phyloP scores from a whole-genome alignment of 2,329 filamentous ascomycete genomes.

The Huntiella moniliformis region DNA sequence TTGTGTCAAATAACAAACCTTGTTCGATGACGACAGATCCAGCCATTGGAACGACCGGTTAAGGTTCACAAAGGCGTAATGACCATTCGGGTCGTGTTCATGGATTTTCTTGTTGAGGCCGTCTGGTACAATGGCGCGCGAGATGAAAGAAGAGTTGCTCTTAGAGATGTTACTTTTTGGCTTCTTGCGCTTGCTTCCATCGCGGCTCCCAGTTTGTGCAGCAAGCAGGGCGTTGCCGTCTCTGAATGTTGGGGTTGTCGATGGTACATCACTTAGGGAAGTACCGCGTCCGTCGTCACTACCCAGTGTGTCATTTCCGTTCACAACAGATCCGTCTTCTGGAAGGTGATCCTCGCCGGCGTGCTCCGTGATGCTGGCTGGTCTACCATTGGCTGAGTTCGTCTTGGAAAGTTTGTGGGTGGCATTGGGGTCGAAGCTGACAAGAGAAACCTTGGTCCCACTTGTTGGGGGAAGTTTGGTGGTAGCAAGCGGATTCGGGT shows the following conservation, averaged over 20 bases:
- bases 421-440: conserved; percentile 47
- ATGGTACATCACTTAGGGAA: conserved; percentile 32
- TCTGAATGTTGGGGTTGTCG: conserved; percentile 51
- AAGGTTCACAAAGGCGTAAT: conserved; percentile 88
- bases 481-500: conserved; percentile 81
- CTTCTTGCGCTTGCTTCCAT: conserved; percentile 70
- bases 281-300: conserved; percentile 37
- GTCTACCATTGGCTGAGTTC: conserved; percentile 27
- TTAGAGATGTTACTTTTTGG: conserved; percentile 98
- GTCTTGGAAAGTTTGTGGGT: conserved; percentile 35
- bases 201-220: conserved; percentile 37
- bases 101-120: conserved; percentile 56
- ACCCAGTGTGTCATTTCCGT: conserved; percentile 22
- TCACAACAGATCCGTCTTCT: neutral
- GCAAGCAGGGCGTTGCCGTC: conserved; percentile 60
- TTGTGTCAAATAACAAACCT: conserved; percentile 26
- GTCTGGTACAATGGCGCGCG: conserved; percentile 85
- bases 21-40: conserved; percentile 58
- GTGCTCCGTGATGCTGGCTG: conserved; percentile 39
- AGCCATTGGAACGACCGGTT: conserved; percentile 94
- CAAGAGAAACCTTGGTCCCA: conserved; percentile 68
- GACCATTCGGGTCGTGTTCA: conserved; percentile 58
- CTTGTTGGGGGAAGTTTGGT: conserved; percentile 64
- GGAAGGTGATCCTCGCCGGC: conserved; percentile 21
- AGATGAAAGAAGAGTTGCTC: conserved; percentile 96